phyloP scores from a whole-genome alignment of 306 rosid species.

The Sphenostylis stenocarpa region DNA sequence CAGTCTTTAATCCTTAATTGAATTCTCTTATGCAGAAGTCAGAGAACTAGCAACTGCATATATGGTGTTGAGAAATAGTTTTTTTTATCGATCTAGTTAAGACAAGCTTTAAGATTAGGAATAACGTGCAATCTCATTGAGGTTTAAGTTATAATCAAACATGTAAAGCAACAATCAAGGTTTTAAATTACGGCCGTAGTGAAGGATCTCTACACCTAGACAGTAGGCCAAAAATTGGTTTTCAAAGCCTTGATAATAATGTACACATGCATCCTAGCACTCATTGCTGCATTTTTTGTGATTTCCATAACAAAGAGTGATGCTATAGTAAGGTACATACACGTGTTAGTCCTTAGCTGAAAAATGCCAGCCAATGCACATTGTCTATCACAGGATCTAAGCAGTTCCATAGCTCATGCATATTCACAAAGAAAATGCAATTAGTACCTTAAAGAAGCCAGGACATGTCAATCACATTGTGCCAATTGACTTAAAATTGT shows the following conservation, averaged over 20 bases:
- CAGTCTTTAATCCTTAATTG: constrained; percentile 32
- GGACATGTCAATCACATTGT: constrained; percentile 14
- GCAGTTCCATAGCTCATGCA: not conserved
- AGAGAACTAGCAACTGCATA: not conserved
- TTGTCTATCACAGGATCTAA: not conserved
- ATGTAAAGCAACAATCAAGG: not conserved
- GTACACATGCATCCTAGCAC: not conserved
- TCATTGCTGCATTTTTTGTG: not conserved
- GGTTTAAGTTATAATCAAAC: not conserved
- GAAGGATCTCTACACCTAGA: not conserved
- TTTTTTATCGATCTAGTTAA: not conserved
- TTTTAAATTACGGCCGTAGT: not conserved
- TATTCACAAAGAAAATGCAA: not conserved
- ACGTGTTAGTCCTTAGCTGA: not conserved
- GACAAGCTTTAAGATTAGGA: not conserved
- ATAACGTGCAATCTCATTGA: not conserved
- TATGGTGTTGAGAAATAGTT: not conserved
- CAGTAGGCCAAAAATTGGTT: not conserved
- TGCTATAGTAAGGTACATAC: not conserved
- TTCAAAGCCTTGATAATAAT: not conserved
- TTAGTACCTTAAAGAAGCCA: not conserved
- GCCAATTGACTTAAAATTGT: constrained; percentile 4
- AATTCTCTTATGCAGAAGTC: constrained; percentile 31
- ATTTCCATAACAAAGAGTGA: not conserved
- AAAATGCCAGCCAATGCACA: constrained; percentile 1